Conservation (phyloP, 2,329 filamentous ascomycete genomes). For the Leptographium flavum region DNA sequence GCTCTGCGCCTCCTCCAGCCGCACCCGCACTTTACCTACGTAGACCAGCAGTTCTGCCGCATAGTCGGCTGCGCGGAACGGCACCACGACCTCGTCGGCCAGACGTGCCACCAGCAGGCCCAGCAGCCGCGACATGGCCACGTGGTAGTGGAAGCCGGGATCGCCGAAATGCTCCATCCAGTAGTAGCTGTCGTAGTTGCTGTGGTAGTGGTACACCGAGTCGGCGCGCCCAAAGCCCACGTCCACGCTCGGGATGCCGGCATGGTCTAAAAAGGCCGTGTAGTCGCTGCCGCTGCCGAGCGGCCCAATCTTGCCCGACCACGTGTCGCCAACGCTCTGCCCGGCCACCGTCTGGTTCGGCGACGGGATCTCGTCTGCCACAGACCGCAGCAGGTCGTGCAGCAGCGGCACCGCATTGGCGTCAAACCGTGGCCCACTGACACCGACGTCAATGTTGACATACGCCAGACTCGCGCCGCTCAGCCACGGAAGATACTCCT, state of each 20-base stretch:
- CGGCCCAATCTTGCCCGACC: slow-evolving; percentile 45
- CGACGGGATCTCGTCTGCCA: slow-evolving; percentile 47
- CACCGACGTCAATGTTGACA: slow-evolving; percentile 70
- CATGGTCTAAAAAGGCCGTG: slow-evolving; percentile 60
- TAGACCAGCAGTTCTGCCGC: slow-evolving; percentile 39
- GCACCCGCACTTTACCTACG: slow-evolving; percentile 34
- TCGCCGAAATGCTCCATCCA: slow-evolving; percentile 83
- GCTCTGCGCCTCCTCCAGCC: slow-evolving; percentile 18
- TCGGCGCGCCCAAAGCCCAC: slow-evolving; percentile 40
- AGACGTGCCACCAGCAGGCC: slow-evolving; percentile 47
- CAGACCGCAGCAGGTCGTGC: slow-evolving; percentile 56
- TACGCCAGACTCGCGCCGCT: slow-evolving; percentile 61
- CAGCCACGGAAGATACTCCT: slow-evolving; percentile 77
- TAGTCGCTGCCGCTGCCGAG: slow-evolving; percentile 65
- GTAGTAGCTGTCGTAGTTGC: slow-evolving; percentile 79
- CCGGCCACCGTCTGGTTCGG: slow-evolving; percentile 61
- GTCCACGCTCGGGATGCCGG: slow-evolving; percentile 51
- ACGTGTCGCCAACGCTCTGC: slow-evolving; percentile 55
- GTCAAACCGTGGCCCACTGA: slow-evolving; percentile 47
- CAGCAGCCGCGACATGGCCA: slow-evolving; percentile 50
- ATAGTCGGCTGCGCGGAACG: slow-evolving; percentile 52
- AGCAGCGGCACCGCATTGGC: slow-evolving; percentile 61
- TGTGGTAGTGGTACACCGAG: slow-evolving; percentile 69
- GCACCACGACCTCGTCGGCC: slow-evolving; percentile 45
- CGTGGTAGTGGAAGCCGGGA: slow-evolving; percentile 49